These are phyloP conservation scores for Pulveroboletus sp. DNA, from an alignment of 768 basidiomycete genomes.

Conservation along the genomic window DNA sequence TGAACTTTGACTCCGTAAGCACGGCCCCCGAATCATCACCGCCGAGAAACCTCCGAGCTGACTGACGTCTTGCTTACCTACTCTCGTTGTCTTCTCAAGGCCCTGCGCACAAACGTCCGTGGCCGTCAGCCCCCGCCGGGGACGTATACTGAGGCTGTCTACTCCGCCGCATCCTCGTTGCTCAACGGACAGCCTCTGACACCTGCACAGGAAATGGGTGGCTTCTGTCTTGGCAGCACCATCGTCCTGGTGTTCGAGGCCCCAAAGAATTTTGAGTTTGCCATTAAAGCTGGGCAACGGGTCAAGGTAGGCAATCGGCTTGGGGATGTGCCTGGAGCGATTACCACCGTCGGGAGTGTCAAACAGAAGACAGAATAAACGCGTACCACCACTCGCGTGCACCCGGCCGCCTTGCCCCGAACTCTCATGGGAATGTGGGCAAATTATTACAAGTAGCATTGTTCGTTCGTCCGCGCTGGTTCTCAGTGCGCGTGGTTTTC, in stretches of 20 bases:
- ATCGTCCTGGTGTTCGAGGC: slow-evolving; percentile 98
- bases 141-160: slow-evolving; percentile 90
- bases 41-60: background rate
- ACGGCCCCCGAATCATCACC: background rate
- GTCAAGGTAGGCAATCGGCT: slow-evolving; percentile 84
- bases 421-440: no score
- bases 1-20: slow-evolving; percentile 87
- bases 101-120: slow-evolving; percentile 86
- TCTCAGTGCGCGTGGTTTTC: background rate
- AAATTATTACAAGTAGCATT: no score
- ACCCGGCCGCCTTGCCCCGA: background rate
- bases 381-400: no score
- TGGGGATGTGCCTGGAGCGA: slow-evolving; percentile 47
- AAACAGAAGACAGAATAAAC: slow-evolving; percentile 31
- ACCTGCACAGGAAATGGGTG: slow-evolving; percentile 95
- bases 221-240: slow-evolving; percentile 92
- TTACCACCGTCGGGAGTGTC: slow-evolving; percentile 23
- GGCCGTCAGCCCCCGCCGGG: slow-evolving; percentile 71
- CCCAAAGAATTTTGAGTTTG: slow-evolving; percentile 77
- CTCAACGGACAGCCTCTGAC: slow-evolving; percentile 85
- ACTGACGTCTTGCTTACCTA: background rate
- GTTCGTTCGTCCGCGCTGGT: background rate
- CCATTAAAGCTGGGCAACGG: slow-evolving; percentile 73
- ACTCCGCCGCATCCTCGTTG: slow-evolving; percentile 77
- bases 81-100: slow-evolving; percentile 38